A percentile compares a stretch with the other conserved stretches of the same genome.
These are phyloP conservation scores for Bryoglossum gracile DNA, from an alignment of 495 filamentous ascomycete species.

Conservation along the genomic window DNA sequence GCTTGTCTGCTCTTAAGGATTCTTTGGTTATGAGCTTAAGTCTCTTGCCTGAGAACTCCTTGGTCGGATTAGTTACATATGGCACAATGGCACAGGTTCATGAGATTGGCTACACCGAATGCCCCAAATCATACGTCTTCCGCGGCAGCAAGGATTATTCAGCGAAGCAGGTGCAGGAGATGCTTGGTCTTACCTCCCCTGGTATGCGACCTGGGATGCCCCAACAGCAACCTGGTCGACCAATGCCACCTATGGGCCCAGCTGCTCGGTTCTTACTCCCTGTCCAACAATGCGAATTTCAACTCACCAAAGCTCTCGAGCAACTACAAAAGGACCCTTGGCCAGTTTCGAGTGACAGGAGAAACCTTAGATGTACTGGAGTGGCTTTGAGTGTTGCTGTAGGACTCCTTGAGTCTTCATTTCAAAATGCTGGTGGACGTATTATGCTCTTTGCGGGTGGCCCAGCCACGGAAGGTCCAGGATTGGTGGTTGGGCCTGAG, in stretches of 20 bases:
- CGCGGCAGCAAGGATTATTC: slow-evolving; percentile 95
- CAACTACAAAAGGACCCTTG: slow-evolving; percentile 96
- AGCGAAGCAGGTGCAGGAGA: slow-evolving; percentile 96
- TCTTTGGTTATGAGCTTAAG: slow-evolving; percentile 96
- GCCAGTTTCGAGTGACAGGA: slow-evolving; percentile 92
- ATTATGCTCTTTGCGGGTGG: slow-evolving; percentile 98
- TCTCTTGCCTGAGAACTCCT: slow-evolving; percentile 82
- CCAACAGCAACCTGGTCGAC: slow-evolving; percentile 63
- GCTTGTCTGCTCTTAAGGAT: slow-evolving; percentile 90
- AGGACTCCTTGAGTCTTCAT: slow-evolving; percentile 85
- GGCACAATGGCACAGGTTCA: slow-evolving; percentile 98
- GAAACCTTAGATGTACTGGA: slow-evolving; percentile 88
- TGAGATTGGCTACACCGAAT: slow-evolving; percentile 96
- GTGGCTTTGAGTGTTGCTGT: slow-evolving; percentile 93
- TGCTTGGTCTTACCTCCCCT: slow-evolving; percentile 74
- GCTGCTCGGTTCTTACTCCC: slow-evolving; percentile 89
- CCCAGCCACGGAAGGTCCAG: slow-evolving; percentile 91
- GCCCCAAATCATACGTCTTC: slow-evolving; percentile 99
- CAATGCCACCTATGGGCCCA: slow-evolving; percentile 64
- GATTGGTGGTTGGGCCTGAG: slow-evolving; percentile 96
- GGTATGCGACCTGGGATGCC: slow-evolving; percentile 73
- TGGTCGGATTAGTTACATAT: slow-evolving; percentile 92
- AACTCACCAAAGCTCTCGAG: slow-evolving; percentile 94
- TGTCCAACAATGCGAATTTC: slow-evolving; percentile 94
- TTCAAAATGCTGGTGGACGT: slow-evolving; percentile 88